A percentile compares a stretch with the other conserved stretches of the same genome.
phyloP scores from a whole-genome alignment of 2,329 filamentous ascomycete species.

The Ophiostoma tasmaniense region DNA sequence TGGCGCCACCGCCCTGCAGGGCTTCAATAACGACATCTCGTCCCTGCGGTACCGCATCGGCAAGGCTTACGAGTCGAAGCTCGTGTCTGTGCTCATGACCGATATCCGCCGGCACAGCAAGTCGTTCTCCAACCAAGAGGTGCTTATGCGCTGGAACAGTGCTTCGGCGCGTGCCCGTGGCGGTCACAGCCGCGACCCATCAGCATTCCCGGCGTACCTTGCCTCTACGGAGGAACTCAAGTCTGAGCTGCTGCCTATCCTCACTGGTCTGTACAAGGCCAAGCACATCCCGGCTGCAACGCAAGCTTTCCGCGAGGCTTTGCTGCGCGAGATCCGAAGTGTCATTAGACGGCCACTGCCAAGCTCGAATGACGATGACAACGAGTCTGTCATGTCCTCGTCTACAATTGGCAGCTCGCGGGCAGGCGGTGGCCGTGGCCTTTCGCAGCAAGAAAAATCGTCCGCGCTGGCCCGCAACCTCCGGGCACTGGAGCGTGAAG shows the following conservation, averaged over 20 bases:
- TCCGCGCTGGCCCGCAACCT: conserved; percentile 81
- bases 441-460: conserved; percentile 81
- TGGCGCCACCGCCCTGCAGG: conserved; percentile 68
- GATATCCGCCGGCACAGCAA: conserved; percentile 78
- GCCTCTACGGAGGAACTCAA: conserved; percentile 63
- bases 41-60: conserved; percentile 74
- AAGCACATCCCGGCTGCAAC: conserved; percentile 73
- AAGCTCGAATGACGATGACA: conserved; percentile 89
- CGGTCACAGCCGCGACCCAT: conserved; percentile 55
- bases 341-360: conserved; percentile 79
- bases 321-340: conserved; percentile 76
- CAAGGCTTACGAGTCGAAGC: conserved; percentile 74
- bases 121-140: conserved; percentile 60
- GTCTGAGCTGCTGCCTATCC: conserved; percentile 56
- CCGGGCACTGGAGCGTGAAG: conserved; percentile 69
- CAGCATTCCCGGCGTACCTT: conserved; percentile 70
- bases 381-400: conserved; percentile 76
- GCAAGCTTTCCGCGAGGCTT: conserved; percentile 72
- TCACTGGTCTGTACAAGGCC: conserved; percentile 73
- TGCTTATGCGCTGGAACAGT: conserved; percentile 76
- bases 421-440: conserved; percentile 42
- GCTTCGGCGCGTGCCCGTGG: conserved; percentile 66
- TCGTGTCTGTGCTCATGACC: conserved; percentile 65
- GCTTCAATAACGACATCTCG: conserved; percentile 67
- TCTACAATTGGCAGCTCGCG: conserved; percentile 56